Evolutionary conservation across 2,329 filamentous ascomycete genomes (phyloP), one percentile per base, ranked within the genome.

Genomic region (Trichophyton benhamiae): DNA sequence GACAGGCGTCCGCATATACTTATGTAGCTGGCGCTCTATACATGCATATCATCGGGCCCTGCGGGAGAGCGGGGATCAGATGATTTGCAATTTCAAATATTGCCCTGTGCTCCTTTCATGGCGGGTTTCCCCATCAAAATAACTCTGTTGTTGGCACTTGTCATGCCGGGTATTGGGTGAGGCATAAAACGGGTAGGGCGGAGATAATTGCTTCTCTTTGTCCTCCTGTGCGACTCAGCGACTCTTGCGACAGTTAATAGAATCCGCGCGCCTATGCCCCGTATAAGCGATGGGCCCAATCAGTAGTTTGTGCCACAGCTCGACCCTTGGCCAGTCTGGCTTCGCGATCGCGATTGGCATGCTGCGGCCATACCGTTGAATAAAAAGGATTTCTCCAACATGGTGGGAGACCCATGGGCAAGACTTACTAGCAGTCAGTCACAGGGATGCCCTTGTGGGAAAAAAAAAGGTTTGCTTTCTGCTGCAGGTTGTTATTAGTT

Each of bases 1-100:
- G 27, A 55, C 49, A 55, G 49, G 49, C 27, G 15, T 49, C 46
- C 15, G 46, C 46, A 49, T 49, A 49, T 49, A 49, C 46, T 25
- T 49, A 36, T 33, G 27, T 20, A 20, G n/a, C 9, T 9, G 48
- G 27, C 6, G 6, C 27, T 27, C 27, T 5, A 25, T 36, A 13
- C 13, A 33, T 55, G 49, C 49, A 55, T 55, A 55, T 55, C 49
- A 55, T 55, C 30, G 49, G n/a, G 49, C 30, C 49, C 49, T 55
- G 49, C 49, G 36, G 25, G 17, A 55, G 30, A 55, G 25, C 49
- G 49, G 49, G 9, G 25, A 55, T 13, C 25, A 13, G 30, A 22
- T 33, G 22, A 55, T 36, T 55, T 27, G 49, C 49, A 15, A 20
- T 55, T 36, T 55, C 5, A 27, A 30, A 15, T 22, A 3, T 22